A percentile compares a stretch with the other conserved stretches of the same genome.
These are phyloP conservation scores for Fomitopsis pulvina DNA, from an alignment of 768 basidiomycete species.

Conservation along the genomic window DNA sequence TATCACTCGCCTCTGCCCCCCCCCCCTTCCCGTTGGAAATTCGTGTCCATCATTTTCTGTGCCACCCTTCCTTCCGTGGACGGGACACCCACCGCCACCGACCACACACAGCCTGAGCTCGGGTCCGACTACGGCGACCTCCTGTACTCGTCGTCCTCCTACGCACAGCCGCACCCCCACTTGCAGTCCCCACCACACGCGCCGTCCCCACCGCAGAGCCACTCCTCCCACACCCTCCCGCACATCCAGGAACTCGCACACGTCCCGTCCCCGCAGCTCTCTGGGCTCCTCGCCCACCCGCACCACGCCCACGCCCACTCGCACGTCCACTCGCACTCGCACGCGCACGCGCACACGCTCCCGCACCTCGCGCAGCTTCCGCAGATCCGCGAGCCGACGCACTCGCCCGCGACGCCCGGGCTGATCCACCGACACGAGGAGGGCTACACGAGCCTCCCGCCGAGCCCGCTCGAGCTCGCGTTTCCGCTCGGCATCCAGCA, in stretches of 20 bases:
- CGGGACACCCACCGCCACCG: not conserved
- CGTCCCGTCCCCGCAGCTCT: too few species aligned
- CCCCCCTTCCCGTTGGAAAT: slow-evolving; percentile 3
- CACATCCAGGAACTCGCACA: not conserved
- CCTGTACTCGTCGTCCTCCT: slow-evolving; percentile 5
- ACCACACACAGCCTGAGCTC: slow-evolving; percentile 12
- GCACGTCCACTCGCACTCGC: not conserved
- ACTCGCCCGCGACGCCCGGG: slow-evolving; percentile 9
- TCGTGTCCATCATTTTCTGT: not conserved
- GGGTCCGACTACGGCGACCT: slow-evolving; percentile 16
- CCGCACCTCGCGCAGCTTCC: not conserved
- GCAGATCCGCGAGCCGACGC: slow-evolving; percentile 1
- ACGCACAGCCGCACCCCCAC: slow-evolving; percentile 7
- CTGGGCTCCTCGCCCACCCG: too few species aligned
- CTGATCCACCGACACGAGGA: slow-evolving; percentile 22
- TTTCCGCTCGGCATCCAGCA: slow-evolving; percentile 2
- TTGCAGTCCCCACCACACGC: not conserved
- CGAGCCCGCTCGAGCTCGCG: slow-evolving; percentile 17
- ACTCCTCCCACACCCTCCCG: slow-evolving; percentile 6
- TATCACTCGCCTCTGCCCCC: not conserved
- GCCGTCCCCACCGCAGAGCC: slow-evolving; percentile 3
- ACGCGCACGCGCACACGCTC: not conserved
- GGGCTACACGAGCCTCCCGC: slow-evolving; percentile 22
- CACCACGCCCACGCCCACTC: too few species aligned
- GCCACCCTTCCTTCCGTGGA: not conserved